Evolutionary conservation across 2,329 filamentous ascomycete genomes (phyloP).

Genomic region (Didymella segeticola): DNA sequence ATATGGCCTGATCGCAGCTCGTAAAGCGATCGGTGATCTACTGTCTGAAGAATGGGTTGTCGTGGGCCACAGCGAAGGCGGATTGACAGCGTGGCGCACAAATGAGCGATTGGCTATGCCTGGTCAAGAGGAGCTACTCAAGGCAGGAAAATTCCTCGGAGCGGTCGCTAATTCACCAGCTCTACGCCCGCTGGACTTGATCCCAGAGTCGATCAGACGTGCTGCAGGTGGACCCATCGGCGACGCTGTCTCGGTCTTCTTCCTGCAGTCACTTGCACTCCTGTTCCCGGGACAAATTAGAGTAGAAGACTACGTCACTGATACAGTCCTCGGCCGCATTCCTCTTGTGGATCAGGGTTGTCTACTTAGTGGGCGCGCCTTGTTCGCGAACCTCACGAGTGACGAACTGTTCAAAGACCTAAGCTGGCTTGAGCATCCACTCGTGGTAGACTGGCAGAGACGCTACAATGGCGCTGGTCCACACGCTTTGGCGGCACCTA

Average conservation of each 20-base stretch:
- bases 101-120: slow-evolving; percentile 32
- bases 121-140: slow-evolving; percentile 22
- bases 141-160: slow-evolving; percentile 29
- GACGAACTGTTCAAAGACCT: slow-evolving; percentile 24
- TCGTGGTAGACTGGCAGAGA: slow-evolving; percentile 28
- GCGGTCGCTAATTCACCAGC: slow-evolving; percentile 31
- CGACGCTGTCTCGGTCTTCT: slow-evolving; percentile 29
- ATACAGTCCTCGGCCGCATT: slow-evolving; percentile 22
- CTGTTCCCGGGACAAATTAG: slow-evolving; percentile 21
- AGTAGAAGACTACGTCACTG: slow-evolving; percentile 27
- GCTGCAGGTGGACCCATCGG: slow-evolving; percentile 28
- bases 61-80: slow-evolving; percentile 32
- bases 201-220: slow-evolving; percentile 28
- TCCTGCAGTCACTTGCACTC: slow-evolving; percentile 24
- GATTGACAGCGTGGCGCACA: slow-evolving; percentile 32
- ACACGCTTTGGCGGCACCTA: slow-evolving; percentile 29
- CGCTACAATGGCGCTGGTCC: slow-evolving; percentile 31
- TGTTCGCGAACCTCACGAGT: slow-evolving; percentile 25
- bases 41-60: slow-evolving; percentile 29
- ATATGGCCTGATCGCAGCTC: slow-evolving; percentile 27
- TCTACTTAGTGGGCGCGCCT: slow-evolving; percentile 17
- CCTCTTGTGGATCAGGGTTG: slow-evolving; percentile 27
- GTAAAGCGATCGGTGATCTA: slow-evolving; percentile 24
- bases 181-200: slow-evolving; percentile 29
- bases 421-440: slow-evolving; percentile 25